A percentile compares a stretch with the other conserved stretches of the same genome.
phyloP scores from a whole-genome alignment of 768 basidiomycete species.

The Gyrodon lividus region DNA sequence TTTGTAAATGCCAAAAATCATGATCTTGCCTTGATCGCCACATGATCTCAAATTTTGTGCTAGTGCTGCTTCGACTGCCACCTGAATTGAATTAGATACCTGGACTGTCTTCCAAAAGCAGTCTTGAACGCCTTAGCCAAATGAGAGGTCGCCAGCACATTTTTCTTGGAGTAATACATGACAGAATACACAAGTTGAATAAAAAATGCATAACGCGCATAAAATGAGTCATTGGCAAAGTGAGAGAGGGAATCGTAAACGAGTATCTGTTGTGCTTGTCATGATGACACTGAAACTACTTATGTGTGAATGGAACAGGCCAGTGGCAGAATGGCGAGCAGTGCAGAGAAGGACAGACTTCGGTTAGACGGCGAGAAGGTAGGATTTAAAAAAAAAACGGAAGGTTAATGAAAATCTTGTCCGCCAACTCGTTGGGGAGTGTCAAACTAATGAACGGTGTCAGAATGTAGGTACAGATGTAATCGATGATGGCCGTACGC shows the following conservation, averaged over 20 bases:
- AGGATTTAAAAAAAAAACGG: neutral
- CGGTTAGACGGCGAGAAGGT: neutral
- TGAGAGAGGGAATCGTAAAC: neutral
- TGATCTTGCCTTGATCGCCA: too few species aligned
- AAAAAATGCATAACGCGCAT: neutral
- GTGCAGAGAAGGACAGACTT: neutral
- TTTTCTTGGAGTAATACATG: slow-evolving; percentile 14
- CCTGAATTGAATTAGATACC: too few species aligned
- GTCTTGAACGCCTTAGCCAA: too few species aligned
- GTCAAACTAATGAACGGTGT: neutral
- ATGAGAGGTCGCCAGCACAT: neutral
- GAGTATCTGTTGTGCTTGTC: too few species aligned
- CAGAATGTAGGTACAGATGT: neutral
- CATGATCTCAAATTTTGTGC: too few species aligned
- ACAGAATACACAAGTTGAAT: neutral
- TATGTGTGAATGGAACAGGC: too few species aligned
- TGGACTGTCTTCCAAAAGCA: too few species aligned
- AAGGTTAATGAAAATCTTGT: neutral
- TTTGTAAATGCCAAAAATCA: slow-evolving; percentile 4
- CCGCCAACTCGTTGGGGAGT: neutral
- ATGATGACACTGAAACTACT: too few species aligned
- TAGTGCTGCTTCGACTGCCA: too few species aligned
- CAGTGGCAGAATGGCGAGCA: neutral
- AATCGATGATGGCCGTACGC: neutral
- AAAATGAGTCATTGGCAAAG: too few species aligned